Conservation (phyloP, 2,329 filamentous ascomycete genomes). For the Monosporascus sp. region DNA sequence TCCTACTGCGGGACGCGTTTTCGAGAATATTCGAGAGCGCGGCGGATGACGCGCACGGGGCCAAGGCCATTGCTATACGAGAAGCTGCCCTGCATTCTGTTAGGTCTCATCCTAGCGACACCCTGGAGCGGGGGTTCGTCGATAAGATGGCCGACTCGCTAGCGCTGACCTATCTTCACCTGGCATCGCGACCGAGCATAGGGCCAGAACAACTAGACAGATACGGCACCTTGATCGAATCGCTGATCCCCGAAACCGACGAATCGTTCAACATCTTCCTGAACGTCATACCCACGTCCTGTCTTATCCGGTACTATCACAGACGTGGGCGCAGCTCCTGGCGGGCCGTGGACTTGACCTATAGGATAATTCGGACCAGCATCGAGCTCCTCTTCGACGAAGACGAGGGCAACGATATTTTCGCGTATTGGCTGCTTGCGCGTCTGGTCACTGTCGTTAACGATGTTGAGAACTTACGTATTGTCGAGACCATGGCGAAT, state of each 20-base stretch:
- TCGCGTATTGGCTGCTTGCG: conserved; percentile 20
- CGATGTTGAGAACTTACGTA: conserved; percentile 15
- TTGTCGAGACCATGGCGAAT: conserved; percentile 22
- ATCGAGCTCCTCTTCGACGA: conserved; percentile 25
- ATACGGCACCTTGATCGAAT: conserved; percentile 15
- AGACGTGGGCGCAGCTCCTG: conserved; percentile 15
- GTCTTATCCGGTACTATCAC: conserved; percentile 22
- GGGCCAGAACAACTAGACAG: conserved; percentile 14
- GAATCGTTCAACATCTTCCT: conserved; percentile 14
- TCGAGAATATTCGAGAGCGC: conserved; percentile 19
- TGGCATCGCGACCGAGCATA: conserved; percentile 16
- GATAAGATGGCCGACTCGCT: conserved; percentile 18
- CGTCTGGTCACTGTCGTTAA: conserved; percentile 16
- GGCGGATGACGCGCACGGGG: conserved; percentile 8
- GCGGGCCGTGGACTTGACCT: conserved; percentile 13
- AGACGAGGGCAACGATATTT: conserved; percentile 23
- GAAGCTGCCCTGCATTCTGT: conserved; percentile 18
- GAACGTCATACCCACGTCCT: conserved; percentile 17
- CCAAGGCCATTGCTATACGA: conserved; percentile 17
- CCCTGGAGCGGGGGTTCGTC: conserved; percentile 14
- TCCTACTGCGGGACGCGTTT: conserved; percentile 20
- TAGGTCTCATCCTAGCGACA: conserved; percentile 17
- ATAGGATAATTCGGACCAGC: conserved; percentile 16
- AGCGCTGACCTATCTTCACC: conserved; percentile 19
- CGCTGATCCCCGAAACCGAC: conserved; percentile 17